These are phyloP conservation scores for Apophysomyces elegans DNA, from an alignment of 371 early-diverging fungal genomes.

Conservation along the genomic window DNA sequence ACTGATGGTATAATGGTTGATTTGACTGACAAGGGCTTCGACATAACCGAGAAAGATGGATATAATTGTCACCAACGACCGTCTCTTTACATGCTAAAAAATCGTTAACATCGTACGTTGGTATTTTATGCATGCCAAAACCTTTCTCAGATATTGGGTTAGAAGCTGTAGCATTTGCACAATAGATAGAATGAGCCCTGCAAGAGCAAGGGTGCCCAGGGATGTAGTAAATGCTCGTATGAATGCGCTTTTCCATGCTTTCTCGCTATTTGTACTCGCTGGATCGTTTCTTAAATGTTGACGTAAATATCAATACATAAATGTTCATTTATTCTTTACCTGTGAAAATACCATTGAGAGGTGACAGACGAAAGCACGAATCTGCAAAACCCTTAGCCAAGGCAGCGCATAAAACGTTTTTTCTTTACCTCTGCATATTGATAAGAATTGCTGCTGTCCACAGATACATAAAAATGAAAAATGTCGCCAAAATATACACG, in stretches of 20 bases:
- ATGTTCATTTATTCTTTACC: constrained; percentile 25
- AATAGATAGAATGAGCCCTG: constrained; percentile 66
- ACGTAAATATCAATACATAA: background rate
- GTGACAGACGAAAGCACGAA: constrained; percentile 71
- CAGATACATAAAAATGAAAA: constrained; percentile 71
- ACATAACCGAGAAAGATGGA: constrained; percentile 34
- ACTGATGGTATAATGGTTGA: constrained; percentile 75
- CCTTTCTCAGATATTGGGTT: constrained; percentile 53
- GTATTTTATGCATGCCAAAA: constrained; percentile 21
- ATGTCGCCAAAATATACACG: constrained; percentile 55
- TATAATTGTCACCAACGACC: constrained; percentile 34
- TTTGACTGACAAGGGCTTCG: constrained; percentile 58
- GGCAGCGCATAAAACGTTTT: background rate
- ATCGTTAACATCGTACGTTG: background rate
- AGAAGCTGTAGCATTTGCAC: constrained; percentile 60
- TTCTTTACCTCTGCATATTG: constrained; percentile 66
- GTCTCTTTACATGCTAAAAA: constrained; percentile 33
- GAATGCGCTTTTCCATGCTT: constrained; percentile 51
- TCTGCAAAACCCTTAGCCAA: constrained; percentile 26
- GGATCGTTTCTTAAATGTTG: constrained; percentile 44
- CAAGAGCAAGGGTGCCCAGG: constrained; percentile 75
- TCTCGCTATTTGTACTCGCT: constrained; percentile 38
- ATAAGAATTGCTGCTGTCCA: constrained; percentile 76
- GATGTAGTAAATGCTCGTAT: constrained; percentile 61
- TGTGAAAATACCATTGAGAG: constrained; percentile 80